Evolutionary conservation across 768 basidiomycete genomes (phyloP), one percentile per base, ranked within the genome.

Genomic region (Podaxis mareebaensis): DNA sequence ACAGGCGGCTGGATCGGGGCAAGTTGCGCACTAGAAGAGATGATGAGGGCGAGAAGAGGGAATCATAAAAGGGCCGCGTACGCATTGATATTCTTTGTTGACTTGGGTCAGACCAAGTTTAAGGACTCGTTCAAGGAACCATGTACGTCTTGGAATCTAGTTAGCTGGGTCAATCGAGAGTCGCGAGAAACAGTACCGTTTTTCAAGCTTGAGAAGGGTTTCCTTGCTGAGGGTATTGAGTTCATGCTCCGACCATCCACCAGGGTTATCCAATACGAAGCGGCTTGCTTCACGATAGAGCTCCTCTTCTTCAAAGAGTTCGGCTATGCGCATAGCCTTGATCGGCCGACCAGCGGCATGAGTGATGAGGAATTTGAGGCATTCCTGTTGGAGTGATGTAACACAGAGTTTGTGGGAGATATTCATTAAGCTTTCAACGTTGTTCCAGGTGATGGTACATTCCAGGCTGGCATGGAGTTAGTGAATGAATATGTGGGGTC

Each of bases 41-140:
- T 40, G 36, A 28, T 60, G 48, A 58, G 24, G 20, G 33, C 52
- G 13, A 57, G 40, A 40, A 13, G 4, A 42, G 49, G 57, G 42
- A 8, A 12, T 46, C 24, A 49, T 24, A 6, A 33, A 54, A 53
- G 30, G 30, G 24, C 22, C n/a, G 77, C 86, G 67, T 71, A 95
- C 93, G 71, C 96, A 97, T 85, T 92, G 90, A 69, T 97, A 97
- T 70, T 97, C 95, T 73, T 96, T 95, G n/a, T 92, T 86, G 24
- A 96, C 83, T 65, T 89, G 85, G 0, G 91, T 91, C 44, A 94
- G 79, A 1, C 94, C 93, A 10, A 98, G 85, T 72, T 97, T 97
- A 66, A 97, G 81, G 15, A 98, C 91, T 20, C 96, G 87, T 73
- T 98, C 96, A 20, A 97, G 83, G 76, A 97, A 97, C 95, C 95